A percentile compares a stretch with the other conserved stretches of the same genome.
These are phyloP conservation scores for Wickerhamiella cacticola DNA, from an alignment of 805 yeast genomes.

Conservation along the genomic window DNA sequence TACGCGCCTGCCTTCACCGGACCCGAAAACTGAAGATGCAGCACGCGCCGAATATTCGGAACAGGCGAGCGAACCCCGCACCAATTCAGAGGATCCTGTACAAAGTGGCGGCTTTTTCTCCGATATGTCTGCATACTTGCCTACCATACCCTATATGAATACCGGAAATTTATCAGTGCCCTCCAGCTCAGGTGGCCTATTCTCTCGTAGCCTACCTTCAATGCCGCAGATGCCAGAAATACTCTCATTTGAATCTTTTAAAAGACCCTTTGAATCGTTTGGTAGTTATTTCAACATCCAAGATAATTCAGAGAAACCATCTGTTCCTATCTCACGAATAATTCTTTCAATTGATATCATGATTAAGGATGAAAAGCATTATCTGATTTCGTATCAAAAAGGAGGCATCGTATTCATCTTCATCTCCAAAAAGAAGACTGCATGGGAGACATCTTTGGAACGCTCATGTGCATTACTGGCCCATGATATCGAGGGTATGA, in stretches of 20 bases:
- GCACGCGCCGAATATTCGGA: too few relatives aligned
- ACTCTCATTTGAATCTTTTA: background rate
- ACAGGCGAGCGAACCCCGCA: background rate
- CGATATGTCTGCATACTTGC: background rate
- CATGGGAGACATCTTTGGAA: background rate
- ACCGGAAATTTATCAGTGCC: background rate
- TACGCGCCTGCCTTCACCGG: background rate
- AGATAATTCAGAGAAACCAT: background rate
- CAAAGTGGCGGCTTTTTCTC: background rate
- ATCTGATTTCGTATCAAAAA: background rate
- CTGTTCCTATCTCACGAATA: background rate
- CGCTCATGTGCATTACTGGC: background rate
- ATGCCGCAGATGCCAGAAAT: background rate
- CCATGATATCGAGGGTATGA: conserved; percentile 6
- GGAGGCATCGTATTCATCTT: background rate
- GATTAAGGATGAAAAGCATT: background rate
- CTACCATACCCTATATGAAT: conserved; percentile 1
- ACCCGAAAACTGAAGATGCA: background rate
- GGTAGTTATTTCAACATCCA: background rate
- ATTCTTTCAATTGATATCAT: background rate
- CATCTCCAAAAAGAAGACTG: background rate
- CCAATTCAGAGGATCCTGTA: background rate
- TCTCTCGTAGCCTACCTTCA: background rate
- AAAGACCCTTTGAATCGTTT: background rate
- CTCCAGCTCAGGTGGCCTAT: background rate